Evolutionary conservation across 192 early-diverging fungal species (phyloP), one percentile per base, ranked within the genome.

Genomic region (Phlyctochytrium planicorne): DNA sequence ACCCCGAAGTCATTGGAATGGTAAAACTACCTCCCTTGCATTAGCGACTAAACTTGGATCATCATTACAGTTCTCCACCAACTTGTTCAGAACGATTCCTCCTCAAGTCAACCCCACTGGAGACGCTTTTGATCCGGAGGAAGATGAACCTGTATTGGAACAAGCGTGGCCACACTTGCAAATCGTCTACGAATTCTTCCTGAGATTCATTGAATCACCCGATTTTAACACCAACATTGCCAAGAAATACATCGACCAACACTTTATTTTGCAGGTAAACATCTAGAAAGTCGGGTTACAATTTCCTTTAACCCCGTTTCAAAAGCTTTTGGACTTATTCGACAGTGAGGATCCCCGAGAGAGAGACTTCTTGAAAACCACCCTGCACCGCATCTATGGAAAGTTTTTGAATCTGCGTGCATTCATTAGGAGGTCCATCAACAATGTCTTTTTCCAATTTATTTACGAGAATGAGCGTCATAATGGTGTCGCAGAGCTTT

Each of bases 261-360:
- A 90, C 61, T 99, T 99, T 73, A 91, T 95, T 56, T 83, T 93
- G 23, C 88, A 93, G 82, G 92, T 94, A n/a, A n/a, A n/a, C n/a
- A n/a, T n/a, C 59, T 36, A 62, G 6, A 2, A 34, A 27, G 17
- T 62, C 35, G 60, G 50, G 47, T 55, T 65, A 6, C 12, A 0
- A 55, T 31, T 60, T 34, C 65, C 0, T 65, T 60, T 3, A 24
- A 53, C 53, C 24, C 12, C 50, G 47, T 63, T 16, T 1, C 32
- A 34, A 47, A 47, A 98, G 94, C 80, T 99, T 4, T 78, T 99
- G 65, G 95, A 97, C 53, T 78, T 99, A n/a, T 99, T 99, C 78
- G 96, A 99, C 74, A 93, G 91, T 67, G 97, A 99, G 75, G 97
- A 99, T 81, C 95, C 96, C 14, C 84, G 96, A 59, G 97, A 99